Evolutionary conservation across 2,329 filamentous ascomycete genomes (phyloP).

Genomic region (Monosporascus cannonballus): DNA sequence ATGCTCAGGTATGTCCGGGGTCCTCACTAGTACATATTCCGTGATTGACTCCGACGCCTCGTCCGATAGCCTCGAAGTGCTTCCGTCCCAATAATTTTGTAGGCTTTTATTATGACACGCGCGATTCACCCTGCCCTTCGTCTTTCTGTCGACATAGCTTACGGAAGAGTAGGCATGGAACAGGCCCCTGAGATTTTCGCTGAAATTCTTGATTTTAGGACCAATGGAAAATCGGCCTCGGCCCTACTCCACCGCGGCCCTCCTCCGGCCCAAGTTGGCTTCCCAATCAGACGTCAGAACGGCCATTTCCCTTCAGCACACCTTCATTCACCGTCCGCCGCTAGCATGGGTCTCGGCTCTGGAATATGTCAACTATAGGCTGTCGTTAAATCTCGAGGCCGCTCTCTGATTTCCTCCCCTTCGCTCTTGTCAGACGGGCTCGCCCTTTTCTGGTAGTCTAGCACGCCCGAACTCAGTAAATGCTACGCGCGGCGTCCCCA

Average conservation of each 20-base stretch:
- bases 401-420: slow-evolving; percentile 9
- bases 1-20: neutral
- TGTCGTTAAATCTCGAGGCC: slow-evolving; percentile 20
- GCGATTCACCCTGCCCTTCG: neutral
- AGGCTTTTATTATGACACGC: neutral
- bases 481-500: slow-evolving; percentile 13
- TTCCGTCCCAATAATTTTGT: neutral
- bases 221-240: slow-evolving; percentile 11
- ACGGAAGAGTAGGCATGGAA: neutral
- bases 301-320: slow-evolving; percentile 12
- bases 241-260: slow-evolving; percentile 1
- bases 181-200: neutral
- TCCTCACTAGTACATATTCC: neutral
- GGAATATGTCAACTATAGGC: slow-evolving; percentile 23
- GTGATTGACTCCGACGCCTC: neutral
- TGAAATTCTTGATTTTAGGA: slow-evolving; percentile 8
- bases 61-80: neutral
- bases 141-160: neutral
- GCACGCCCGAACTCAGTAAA: slow-evolving; percentile 13
- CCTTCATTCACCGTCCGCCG: slow-evolving; percentile 14
- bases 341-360: slow-evolving; percentile 16
- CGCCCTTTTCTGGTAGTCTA: slow-evolving; percentile 10
- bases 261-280: slow-evolving; percentile 4
- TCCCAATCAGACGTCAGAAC: slow-evolving; percentile 19
- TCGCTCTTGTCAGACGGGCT: neutral